phyloP scores from a whole-genome alignment of 768 basidiomycete species.

The Boletus reticulatus region DNA sequence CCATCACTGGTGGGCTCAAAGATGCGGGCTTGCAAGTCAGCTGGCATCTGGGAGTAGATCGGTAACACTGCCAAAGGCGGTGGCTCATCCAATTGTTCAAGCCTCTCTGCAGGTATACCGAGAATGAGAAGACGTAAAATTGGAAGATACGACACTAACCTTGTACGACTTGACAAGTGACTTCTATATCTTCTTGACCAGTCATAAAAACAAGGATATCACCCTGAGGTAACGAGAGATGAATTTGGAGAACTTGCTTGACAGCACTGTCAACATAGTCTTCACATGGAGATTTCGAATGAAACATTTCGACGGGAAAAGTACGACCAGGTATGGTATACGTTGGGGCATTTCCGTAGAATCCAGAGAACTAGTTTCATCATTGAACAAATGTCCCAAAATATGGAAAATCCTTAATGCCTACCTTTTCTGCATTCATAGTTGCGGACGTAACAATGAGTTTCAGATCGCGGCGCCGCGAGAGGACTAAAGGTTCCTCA shows the following conservation, averaged over 20 bases:
- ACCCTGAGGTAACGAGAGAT: slow-evolving; percentile 87
- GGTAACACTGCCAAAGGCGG: slow-evolving; percentile 87
- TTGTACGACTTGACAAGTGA: slow-evolving; percentile 91
- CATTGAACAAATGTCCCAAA: not conserved
- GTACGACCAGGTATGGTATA: slow-evolving; percentile 95
- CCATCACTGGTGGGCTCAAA: slow-evolving; percentile 95
- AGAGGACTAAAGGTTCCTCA: slow-evolving; percentile 55
- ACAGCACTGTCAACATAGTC: slow-evolving; percentile 98
- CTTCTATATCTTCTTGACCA: slow-evolving; percentile 98
- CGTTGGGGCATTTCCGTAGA: slow-evolving; percentile 92
- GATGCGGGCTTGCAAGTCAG: slow-evolving; percentile 97
- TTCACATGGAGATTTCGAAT: slow-evolving; percentile 96
- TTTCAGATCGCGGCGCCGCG: slow-evolving; percentile 88
- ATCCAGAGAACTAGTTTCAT: slow-evolving; percentile 81
- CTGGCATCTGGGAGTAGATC: slow-evolving; percentile 99
- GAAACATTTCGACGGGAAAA: slow-evolving; percentile 96
- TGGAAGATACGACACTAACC: slow-evolving; percentile 45
- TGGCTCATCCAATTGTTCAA: slow-evolving; percentile 90
- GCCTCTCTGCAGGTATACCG: slow-evolving; percentile 60
- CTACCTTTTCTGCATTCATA: slow-evolving; percentile 98
- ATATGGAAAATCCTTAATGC: not conserved
- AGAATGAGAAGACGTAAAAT: not conserved
- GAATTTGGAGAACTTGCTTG: slow-evolving; percentile 97
- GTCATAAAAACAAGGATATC: slow-evolving; percentile 99
- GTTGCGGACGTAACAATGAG: slow-evolving; percentile 98